A percentile compares a stretch with the other conserved stretches of the same genome.
Evolutionary conservation across 2,329 filamentous ascomycete genomes (phyloP).

Genomic region (Aspergillus alliaceus): DNA sequence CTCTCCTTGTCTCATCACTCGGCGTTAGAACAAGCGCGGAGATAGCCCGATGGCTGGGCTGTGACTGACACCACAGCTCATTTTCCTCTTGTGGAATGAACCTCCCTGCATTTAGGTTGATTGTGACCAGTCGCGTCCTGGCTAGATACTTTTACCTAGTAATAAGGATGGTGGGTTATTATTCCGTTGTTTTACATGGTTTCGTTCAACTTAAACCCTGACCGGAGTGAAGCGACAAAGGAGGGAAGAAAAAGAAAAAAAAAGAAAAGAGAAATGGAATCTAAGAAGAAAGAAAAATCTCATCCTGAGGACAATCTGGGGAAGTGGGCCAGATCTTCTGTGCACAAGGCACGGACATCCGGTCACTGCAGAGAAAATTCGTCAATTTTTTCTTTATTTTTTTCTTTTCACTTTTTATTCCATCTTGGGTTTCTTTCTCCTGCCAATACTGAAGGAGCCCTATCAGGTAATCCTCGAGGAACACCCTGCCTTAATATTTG

Average conservation of each 20-base stretch:
- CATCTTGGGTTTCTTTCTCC: neutral
- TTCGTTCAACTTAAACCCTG: neutral
- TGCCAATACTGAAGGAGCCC: neutral
- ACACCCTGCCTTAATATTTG: neutral
- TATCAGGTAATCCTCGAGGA: slow-evolving; percentile 8
- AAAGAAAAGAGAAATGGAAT: neutral
- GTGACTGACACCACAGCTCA: slow-evolving; percentile 16
- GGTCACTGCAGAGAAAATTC: slow-evolving; percentile 5
- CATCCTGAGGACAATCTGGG: slow-evolving; percentile 19
- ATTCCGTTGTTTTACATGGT: neutral
- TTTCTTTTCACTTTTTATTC: too few species aligned
- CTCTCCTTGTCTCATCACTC: slow-evolving; percentile 7
- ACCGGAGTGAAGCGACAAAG: neutral
- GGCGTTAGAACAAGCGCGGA: slow-evolving; percentile 9
- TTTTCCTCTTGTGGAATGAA: slow-evolving; percentile 9
- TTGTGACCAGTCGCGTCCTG: slow-evolving; percentile 12
- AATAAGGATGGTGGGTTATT: neutral
- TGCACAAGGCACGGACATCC: slow-evolving; percentile 18
- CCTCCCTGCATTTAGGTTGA: slow-evolving; percentile 12
- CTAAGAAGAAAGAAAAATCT: slow-evolving; percentile 2
- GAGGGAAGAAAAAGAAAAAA: neutral
- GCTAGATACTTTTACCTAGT: too few species aligned
- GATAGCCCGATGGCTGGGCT: slow-evolving; percentile 13
- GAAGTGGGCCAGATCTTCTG: slow-evolving; percentile 25
- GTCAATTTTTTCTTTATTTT: neutral